Percentiles rank a stretch among this genome's conserved stretches.
phyloP scores from a whole-genome alignment of 192 early-diverging fungal genomes.

The Umbelopsis vinacea region DNA sequence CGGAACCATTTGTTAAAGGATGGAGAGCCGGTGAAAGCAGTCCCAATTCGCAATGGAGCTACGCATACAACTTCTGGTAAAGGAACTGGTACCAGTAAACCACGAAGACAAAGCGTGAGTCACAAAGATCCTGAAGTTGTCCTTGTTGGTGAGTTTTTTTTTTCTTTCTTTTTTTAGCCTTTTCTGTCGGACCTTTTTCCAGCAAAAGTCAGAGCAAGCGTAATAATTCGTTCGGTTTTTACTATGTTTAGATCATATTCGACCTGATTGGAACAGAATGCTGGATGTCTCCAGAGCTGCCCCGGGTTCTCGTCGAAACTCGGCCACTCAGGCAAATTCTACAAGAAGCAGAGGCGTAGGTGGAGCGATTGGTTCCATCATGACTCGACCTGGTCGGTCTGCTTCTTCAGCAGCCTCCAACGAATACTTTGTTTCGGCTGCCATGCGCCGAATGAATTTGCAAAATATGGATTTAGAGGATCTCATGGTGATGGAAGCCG shows the following conservation, averaged over 20 bases:
- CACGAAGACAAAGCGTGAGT: slow-evolving; percentile 53
- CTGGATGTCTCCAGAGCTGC: slow-evolving; percentile 46
- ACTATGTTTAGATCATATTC: slow-evolving; percentile 60
- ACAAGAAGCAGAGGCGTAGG: slow-evolving; percentile 23
- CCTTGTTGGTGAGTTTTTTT: slow-evolving; percentile 54
- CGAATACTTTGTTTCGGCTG: slow-evolving; percentile 52
- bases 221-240: not conserved
- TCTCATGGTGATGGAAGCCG: slow-evolving; percentile 91
- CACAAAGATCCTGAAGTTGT: slow-evolving; percentile 68
- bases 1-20: not conserved
- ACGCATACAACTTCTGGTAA: slow-evolving; percentile 40
- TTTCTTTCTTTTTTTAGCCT: no score
- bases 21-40: not conserved
- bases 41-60: slow-evolving; percentile 19
- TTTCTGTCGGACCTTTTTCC: not conserved
- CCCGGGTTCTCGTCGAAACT: slow-evolving; percentile 48
- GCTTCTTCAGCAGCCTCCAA: slow-evolving; percentile 46
- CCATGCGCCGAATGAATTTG: slow-evolving; percentile 72
- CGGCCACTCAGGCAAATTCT: slow-evolving; percentile 22
- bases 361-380: slow-evolving; percentile 15
- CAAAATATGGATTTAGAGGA: slow-evolving; percentile 80
- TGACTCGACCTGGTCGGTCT: slow-evolving; percentile 39
- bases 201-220: not conserved
- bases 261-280: slow-evolving; percentile 67
- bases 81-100: slow-evolving; percentile 8